Base-by-base conservation (phyloP, 2,329 filamentous ascomycete genomes). In the Pseudocercospora fijiensis region DNA sequence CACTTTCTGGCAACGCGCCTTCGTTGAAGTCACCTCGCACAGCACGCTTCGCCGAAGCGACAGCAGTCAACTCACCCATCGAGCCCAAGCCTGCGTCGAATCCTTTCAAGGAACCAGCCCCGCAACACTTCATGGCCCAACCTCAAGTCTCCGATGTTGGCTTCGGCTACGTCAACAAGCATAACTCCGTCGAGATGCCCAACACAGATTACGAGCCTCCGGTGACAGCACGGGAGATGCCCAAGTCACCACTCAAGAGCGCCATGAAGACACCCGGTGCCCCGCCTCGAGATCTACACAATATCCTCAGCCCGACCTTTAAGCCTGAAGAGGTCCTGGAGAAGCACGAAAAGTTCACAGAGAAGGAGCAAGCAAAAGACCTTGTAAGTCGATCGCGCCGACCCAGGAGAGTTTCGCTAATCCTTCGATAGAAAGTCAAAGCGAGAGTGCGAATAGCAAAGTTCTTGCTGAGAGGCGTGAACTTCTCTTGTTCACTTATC, bases 401-500 rank as follows among this genome's bases (percentile, higher is more conserved):
- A 22, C n/a, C 13, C 22, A 13, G 24, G 1, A 8, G 30, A 11
- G 53, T 20, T 11, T 56, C 5, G 58, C 76, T 83, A 77, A 83
- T 76, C 67, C 73, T 71, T 76, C 3, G 6, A 53, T 75, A 96
- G 94, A 96, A 90, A 89, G 86, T 96, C 77, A 98, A 97, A 81
- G 89, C 89, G 37, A 87, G 92, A 70, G 93, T 98, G 33, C 88
- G 95, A 53, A 84, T 98, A 78, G 95, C 94, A 71, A 99, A 99
- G 82, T 89, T 98, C 72, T 86, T 96, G 67, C 88, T 99, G n/a
- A 90, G 95, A 69, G 90, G 92, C 62, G 90, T 98, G 80, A 97
- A 94, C 84, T 98, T 99, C 78, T 92, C 91, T 78, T 99, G 95
- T 83, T 94, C 91, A 77, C 84, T 98, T 65, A 97, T 99, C 76